A percentile compares a stretch with the other conserved stretches of the same genome.
phyloP scores from a whole-genome alignment of 75 land plant species.

The Picea glauca region DNA sequence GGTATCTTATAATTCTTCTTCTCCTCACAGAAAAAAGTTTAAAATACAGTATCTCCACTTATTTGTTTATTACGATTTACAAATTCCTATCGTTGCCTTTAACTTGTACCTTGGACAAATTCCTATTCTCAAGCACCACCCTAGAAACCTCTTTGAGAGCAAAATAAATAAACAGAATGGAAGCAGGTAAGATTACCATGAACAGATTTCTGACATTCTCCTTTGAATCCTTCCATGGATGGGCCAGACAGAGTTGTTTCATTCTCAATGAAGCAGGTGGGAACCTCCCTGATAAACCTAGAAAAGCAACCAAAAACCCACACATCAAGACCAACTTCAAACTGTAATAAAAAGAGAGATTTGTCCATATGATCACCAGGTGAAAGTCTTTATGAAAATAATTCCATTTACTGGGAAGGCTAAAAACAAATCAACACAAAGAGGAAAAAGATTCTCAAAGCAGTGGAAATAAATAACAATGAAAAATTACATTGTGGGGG shows the following conservation, averaged over 20 bases:
- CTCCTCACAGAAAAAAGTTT: background rate
- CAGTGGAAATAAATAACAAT: background rate
- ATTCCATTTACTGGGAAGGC: background rate
- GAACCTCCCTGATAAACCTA: conserved; percentile 32
- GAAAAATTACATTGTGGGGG: background rate
- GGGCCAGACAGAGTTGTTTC: conserved; percentile 60
- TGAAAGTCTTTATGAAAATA: background rate
- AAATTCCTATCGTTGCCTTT: background rate
- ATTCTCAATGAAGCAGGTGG: conserved; percentile 76
- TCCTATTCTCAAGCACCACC: background rate
- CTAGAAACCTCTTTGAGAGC: background rate
- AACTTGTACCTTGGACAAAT: background rate
- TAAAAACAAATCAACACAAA: conserved; percentile 3
- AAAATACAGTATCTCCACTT: background rate
- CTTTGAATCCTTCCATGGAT: conserved; percentile 79
- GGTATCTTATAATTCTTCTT: background rate
- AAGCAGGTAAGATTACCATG: conserved; percentile 36
- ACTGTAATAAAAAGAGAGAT: background rate
- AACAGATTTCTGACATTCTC: conserved; percentile 68
- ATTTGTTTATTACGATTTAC: background rate
- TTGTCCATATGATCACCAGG: background rate
- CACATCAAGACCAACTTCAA: background rate
- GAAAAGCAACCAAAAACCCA: conserved; percentile 3
- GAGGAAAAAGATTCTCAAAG: background rate
- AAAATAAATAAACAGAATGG: background rate